Base-by-base conservation (phyloP, 495 filamentous ascomycete genomes). In the Penicillium tannophilum region DNA sequence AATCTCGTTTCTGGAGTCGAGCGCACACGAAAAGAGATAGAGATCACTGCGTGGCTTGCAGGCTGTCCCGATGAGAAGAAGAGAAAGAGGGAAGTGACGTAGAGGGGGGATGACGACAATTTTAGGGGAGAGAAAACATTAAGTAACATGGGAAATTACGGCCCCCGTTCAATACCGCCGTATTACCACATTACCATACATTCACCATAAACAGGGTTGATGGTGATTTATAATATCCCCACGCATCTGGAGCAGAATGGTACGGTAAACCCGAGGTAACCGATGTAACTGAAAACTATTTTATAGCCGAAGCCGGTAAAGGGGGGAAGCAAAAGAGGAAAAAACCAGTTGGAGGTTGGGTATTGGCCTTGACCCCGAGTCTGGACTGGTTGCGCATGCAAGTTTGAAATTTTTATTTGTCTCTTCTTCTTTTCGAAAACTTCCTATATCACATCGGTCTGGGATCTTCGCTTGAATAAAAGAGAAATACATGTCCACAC, bases 71-170 rank as follows among this genome's bases (percentile, higher is more conserved):
- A 45, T 44, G 56, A 33, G 54, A 63, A 53, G 56, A 46, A 54
- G 55, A 61, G 64, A 65, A 56, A 49, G 54, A 59, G 51, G 62
- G 63, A 61, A 68, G 64, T 64, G 67, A 66, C 64, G 65, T 61
- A 63, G 68, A 66, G 65, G 67, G 59, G 65, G 58, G 57, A 65
- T 65, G 63, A 65, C 63, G 63, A 62, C 60, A 59, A 57, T 65
- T 65, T 57, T 54, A 56, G 63, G 56, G 47, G 48, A 16, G 41
- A 45, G n/a, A 54, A 54, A 59, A 59, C 58, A 56, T 58, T 57
- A 62, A 61, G 63, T 65, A 65, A 57, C 52, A 46, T 54, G 46
- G 36, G 30, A 52, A 47, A 24, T 52, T 51, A 51, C 30, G 28
- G 26, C 6, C 14, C 39, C 39, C 16, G 14, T 4, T 17, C 39